A percentile compares a stretch with the other conserved stretches of the same genome.
phyloP scores from a whole-genome alignment of 805 yeast genomes.

The Yueomyces sp. region DNA sequence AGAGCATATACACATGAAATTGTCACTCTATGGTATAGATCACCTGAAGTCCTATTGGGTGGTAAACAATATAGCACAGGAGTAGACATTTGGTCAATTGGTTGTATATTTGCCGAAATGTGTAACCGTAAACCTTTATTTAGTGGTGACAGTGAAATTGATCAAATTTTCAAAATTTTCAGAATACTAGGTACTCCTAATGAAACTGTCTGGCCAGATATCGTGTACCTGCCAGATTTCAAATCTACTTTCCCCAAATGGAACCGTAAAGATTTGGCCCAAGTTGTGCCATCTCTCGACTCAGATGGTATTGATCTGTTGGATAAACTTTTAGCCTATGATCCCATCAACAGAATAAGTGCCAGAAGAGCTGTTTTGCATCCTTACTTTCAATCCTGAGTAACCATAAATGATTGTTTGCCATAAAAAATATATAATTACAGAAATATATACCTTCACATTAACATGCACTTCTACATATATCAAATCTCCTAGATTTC shows the following conservation, averaged over 20 bases:
- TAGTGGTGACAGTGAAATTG: constrained; percentile 94
- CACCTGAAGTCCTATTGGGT: constrained; percentile 92
- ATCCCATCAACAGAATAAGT: constrained; percentile 85
- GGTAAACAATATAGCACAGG: constrained; percentile 93
- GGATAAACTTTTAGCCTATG: constrained; percentile 69
- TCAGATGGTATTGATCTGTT: constrained; percentile 73
- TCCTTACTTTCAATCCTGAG: constrained; percentile 35
- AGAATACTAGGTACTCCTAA: constrained; percentile 93
- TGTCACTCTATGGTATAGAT: constrained; percentile 95
- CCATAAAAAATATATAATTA: no score
- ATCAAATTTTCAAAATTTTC: constrained; percentile 83
- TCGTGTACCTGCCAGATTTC: constrained; percentile 78
- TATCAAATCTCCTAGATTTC: no score
- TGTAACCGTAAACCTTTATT: constrained; percentile 94
- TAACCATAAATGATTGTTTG: no score
- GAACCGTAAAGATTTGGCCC: constrained; percentile 79
- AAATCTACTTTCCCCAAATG: constrained; percentile 73
- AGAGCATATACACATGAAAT: constrained; percentile 96
- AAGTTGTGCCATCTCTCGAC: constrained; percentile 67
- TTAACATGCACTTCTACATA: no score
- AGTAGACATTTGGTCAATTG: constrained; percentile 97
- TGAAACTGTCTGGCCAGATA: constrained; percentile 96
- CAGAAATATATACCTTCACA: no score
- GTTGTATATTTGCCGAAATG: constrained; percentile 97
- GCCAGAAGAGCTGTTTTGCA: constrained; percentile 88